These are phyloP conservation scores for Eimeria sp. DNA, from an alignment of 169 alveolate genomes.

Conservation along the genomic window DNA sequence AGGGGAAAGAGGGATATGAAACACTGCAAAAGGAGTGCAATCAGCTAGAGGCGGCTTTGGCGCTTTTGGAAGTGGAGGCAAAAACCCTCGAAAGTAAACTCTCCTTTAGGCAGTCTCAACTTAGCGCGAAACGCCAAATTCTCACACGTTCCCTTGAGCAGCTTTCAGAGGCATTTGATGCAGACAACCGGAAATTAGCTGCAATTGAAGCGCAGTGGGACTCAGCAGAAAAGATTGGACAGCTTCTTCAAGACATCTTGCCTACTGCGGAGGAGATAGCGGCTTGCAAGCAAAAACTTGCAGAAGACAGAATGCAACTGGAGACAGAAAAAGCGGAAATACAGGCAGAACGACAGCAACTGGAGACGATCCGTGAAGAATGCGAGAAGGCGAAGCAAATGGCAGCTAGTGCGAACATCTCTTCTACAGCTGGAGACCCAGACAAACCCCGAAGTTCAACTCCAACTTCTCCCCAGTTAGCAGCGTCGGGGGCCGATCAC, in stretches of 20 bases:
- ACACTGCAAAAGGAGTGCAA: slow-evolving; percentile 40
- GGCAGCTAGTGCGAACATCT: neutral
- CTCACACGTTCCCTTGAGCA: slow-evolving; percentile 20
- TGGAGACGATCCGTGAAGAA: neutral
- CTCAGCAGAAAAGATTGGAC: slow-evolving; percentile 28
- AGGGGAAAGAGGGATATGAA: slow-evolving; percentile 48
- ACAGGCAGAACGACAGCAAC: neutral
- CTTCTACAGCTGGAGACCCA: neutral
- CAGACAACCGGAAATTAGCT: slow-evolving; percentile 18
- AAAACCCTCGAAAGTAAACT: slow-evolving; percentile 28
- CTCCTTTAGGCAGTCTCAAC: slow-evolving; percentile 60
- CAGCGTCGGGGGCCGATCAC: neutral
- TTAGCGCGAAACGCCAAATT: slow-evolving; percentile 1
- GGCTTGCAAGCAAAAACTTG: neutral
- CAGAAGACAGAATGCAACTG: neutral
- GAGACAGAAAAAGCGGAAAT: neutral
- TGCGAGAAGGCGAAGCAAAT: neutral
- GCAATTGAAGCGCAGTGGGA: slow-evolving; percentile 46
- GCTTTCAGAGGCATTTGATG: slow-evolving; percentile 23
- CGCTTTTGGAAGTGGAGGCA: slow-evolving; percentile 75
- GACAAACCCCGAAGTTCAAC: neutral
- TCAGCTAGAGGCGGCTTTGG: slow-evolving; percentile 72
- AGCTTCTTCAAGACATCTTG: neutral
- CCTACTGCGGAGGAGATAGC: slow-evolving; percentile 14
- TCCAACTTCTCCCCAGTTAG: neutral